Evolutionary conservation across 805 yeast species (phyloP).

Genomic region (Dipodascus albidus): DNA sequence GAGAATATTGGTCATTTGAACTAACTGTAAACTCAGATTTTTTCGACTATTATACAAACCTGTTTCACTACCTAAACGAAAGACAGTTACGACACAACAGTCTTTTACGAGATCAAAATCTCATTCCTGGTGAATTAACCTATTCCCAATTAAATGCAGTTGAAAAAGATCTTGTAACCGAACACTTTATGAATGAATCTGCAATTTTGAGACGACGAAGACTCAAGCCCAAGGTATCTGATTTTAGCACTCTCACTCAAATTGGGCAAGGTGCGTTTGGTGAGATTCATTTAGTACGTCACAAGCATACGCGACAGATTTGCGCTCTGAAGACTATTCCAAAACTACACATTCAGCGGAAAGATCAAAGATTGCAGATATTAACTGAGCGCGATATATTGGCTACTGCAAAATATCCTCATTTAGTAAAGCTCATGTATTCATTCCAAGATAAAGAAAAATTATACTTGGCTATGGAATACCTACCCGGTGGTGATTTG

Average conservation of each 20-base stretch:
- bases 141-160: background rate
- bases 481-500: slow-evolving; percentile 98
- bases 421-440: slow-evolving; percentile 88
- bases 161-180: background rate
- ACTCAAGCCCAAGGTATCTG: slow-evolving; percentile 84
- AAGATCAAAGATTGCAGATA: slow-evolving; percentile 93
- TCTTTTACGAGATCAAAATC: background rate
- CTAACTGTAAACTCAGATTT: background rate
- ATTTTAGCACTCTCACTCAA: slow-evolving; percentile 92
- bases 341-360: slow-evolving; percentile 71
- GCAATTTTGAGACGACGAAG: slow-evolving; percentile 79
- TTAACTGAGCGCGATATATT: slow-evolving; percentile 92
- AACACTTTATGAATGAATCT: background rate
- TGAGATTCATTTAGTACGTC: slow-evolving; percentile 91
- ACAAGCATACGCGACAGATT: slow-evolving; percentile 86
- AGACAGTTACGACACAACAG: background rate
- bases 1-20: no score
- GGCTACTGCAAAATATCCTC: slow-evolving; percentile 90
- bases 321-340: slow-evolving; percentile 90
- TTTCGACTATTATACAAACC: background rate
- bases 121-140: background rate
- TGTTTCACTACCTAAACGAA: background rate
- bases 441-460: slow-evolving; percentile 91
- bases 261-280: slow-evolving; percentile 99
- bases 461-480: slow-evolving; percentile 95